phyloP scores from a whole-genome alignment of 345 rosid species.

The Combretum micranthum region DNA sequence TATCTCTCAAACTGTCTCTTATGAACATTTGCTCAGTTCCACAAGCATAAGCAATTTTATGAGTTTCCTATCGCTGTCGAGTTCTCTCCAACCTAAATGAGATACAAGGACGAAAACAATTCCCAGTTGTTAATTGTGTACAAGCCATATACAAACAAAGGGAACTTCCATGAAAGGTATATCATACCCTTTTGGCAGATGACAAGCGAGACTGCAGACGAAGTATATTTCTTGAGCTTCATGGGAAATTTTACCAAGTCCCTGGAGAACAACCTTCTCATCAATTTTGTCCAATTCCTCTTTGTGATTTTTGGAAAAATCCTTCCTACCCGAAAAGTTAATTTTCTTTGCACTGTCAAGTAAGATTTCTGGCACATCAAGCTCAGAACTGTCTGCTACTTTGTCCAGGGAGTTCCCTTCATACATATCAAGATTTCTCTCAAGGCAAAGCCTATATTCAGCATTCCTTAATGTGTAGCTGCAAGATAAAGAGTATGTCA shows the following conservation, averaged over 20 bases:
- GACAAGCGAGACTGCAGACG: constrained; percentile 67
- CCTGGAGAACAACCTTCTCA: constrained; percentile 27
- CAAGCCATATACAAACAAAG: not conserved
- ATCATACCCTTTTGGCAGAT: constrained; percentile 60
- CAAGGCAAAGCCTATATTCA: constrained; percentile 89
- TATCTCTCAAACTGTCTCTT: no score
- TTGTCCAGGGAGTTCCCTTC: constrained; percentile 39
- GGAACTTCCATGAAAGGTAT: constrained; percentile 1
- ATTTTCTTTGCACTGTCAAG: constrained; percentile 24
- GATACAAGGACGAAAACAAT: no score
- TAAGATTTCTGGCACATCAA: constrained; percentile 29
- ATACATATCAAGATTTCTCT: constrained; percentile 55
- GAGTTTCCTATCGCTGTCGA: no score
- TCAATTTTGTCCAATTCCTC: constrained; percentile 22
- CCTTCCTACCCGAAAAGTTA: constrained; percentile 22
- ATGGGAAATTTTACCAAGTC: constrained; percentile 54
- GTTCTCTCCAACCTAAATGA: no score
- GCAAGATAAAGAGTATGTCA: constrained; percentile 14
- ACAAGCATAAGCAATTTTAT: no score
- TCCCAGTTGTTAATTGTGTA: not conserved
- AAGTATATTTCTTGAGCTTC: constrained; percentile 68
- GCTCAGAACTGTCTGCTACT: constrained; percentile 22
- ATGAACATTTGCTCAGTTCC: no score
- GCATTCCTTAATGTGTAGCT: constrained; percentile 92
- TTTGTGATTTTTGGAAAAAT: constrained; percentile 22